These are phyloP conservation scores for Zasmidium cellare DNA, from an alignment of 2,329 filamentous ascomycete species.

Conservation along the genomic window DNA sequence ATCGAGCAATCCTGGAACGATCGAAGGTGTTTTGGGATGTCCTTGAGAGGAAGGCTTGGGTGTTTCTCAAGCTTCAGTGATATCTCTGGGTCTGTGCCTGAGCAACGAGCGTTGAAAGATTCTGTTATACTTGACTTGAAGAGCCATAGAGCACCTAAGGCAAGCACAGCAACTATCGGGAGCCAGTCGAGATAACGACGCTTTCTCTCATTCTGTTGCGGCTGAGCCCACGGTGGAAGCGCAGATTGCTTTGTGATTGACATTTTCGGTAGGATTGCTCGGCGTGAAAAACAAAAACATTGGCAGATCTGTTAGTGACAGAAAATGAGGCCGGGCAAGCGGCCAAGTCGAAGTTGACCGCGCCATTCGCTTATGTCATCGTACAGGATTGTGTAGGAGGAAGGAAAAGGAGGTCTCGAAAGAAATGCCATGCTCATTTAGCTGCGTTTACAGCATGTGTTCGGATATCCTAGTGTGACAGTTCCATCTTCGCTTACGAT, in stretches of 20 bases:
- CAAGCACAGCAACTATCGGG: background rate
- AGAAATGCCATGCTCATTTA: background rate
- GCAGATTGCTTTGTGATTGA: background rate
- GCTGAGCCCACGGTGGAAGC: background rate
- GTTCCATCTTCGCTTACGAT: background rate
- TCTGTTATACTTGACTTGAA: background rate
- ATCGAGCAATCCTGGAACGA: conserved; percentile 54
- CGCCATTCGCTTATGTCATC: too few relatives aligned
- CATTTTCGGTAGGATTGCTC: background rate
- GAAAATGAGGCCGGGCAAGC: too few relatives aligned
- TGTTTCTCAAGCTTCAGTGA: background rate
- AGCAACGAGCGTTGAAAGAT: background rate
- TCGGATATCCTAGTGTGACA: background rate
- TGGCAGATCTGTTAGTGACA: too few relatives aligned
- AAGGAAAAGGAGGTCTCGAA: background rate
- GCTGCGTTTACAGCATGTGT: background rate
- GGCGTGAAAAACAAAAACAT: too few relatives aligned
- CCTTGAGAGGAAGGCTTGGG: conserved; percentile 12
- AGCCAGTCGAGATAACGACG: background rate
- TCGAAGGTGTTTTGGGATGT: conserved; percentile 9
- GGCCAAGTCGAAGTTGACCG: too few relatives aligned
- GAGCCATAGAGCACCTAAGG: background rate
- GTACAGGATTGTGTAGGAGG: background rate
- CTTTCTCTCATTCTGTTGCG: background rate
- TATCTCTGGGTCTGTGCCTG: background rate